Conservation (phyloP, 352 stramenopile genomes). For the Phytophthora pinifolia region DNA sequence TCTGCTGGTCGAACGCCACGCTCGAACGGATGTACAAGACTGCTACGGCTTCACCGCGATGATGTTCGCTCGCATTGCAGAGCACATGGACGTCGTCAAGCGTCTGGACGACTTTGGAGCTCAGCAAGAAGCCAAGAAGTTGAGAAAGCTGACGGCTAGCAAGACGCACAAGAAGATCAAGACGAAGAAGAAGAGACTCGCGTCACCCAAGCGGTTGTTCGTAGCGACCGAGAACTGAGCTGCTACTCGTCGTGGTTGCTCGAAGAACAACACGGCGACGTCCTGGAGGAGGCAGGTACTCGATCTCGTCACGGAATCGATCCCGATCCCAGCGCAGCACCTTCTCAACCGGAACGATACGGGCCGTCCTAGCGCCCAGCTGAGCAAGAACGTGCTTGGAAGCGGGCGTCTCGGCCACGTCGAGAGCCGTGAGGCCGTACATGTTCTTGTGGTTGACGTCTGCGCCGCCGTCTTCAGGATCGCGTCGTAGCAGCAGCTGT, state of each 20-base stretch:
- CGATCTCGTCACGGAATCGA: slow-evolving; percentile 45
- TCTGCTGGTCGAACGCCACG: slow-evolving; percentile 53
- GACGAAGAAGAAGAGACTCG: slow-evolving; percentile 18
- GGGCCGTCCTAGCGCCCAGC: slow-evolving; percentile 45
- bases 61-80: slow-evolving; percentile 69
- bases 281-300: slow-evolving; percentile 35
- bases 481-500: slow-evolving; percentile 32
- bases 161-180: slow-evolving; percentile 38
- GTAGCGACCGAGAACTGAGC: slow-evolving; percentile 42
- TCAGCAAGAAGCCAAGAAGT: slow-evolving; percentile 33
- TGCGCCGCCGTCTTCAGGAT: slow-evolving; percentile 18
- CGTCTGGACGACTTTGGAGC: slow-evolving; percentile 54
- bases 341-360: slow-evolving; percentile 43
- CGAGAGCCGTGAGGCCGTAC: slow-evolving; percentile 57
- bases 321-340: slow-evolving; percentile 60
- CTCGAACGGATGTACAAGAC: slow-evolving; percentile 51
- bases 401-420: slow-evolving; percentile 46
- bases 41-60: slow-evolving; percentile 67
- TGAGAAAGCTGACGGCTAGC: slow-evolving; percentile 18
- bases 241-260: slow-evolving; percentile 11
- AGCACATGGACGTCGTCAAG: slow-evolving; percentile 63
- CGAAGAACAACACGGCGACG: slow-evolving; percentile 35
- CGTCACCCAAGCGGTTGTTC: slow-evolving; percentile 56
- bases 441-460: slow-evolving; percentile 81
- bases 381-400: slow-evolving; percentile 47